Conservation (phyloP, 345 rosid genomes). For the Brassica rapa region DNA sequence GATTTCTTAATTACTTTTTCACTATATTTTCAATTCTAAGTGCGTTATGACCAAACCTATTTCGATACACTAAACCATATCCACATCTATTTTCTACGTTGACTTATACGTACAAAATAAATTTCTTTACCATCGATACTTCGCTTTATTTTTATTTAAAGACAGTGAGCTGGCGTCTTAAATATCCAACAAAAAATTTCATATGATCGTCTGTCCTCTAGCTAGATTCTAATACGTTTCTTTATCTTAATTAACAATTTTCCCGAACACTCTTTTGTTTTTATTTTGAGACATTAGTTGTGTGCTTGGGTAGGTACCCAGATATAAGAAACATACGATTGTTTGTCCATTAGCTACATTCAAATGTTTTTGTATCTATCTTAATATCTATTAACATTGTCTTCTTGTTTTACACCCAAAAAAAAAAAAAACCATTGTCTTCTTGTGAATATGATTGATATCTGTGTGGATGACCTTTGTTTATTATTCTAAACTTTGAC, state of each 20-base stretch:
- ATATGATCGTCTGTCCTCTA: conserved; percentile 18
- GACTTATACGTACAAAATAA: background rate
- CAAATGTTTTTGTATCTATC: conserved; percentile 18
- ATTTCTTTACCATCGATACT: conserved; percentile 1
- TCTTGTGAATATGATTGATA: background rate
- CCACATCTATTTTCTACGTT: background rate
- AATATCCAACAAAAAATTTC: conserved; percentile 19
- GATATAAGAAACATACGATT: conserved; percentile 21
- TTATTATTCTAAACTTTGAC: background rate
- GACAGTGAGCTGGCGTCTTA: conserved; percentile 30
- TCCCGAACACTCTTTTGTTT: conserved; percentile 29
- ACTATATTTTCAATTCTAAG: background rate
- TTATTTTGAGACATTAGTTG: conserved; percentile 16
- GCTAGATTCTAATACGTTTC: conserved; percentile 6
- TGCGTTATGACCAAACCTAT: conserved; percentile 28
- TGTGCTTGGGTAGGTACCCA: conserved; percentile 15
- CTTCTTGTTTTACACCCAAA: background rate
- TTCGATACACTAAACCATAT: background rate
- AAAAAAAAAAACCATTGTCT: background rate
- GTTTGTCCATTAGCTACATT: conserved; percentile 18
- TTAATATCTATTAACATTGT: conserved; percentile 2
- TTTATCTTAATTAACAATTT: background rate
- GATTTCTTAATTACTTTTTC: conserved; percentile 3
- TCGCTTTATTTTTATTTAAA: conserved; percentile 1
- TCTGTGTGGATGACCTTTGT: conserved; percentile 6